Base-by-base conservation (phyloP, 352 stramenopile genomes). In the Labyrinthula sp. region DNA sequence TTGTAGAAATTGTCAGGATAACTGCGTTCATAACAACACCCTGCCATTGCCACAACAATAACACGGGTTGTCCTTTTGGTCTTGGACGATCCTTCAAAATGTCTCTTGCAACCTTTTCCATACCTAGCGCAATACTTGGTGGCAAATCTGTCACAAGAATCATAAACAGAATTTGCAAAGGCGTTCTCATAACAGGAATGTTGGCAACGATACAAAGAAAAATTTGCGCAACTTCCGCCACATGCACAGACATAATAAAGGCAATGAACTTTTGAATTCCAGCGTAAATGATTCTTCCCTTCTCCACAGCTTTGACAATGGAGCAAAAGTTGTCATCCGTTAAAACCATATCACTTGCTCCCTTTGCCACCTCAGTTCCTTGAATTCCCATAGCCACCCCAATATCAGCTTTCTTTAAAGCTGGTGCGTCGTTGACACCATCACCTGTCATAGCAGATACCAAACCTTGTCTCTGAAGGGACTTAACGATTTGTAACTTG, bases 371-470 rank as follows among this genome's bases (percentile, higher is more conserved):
- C 55, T 94, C 76, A 21, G 86, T 94, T 36, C 86, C 89, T 40
- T 79, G 85, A 39, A 90, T 92, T 40, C 86, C 88, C 88, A 98
- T 97, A 2, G 83, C 85, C 58, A 98, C 56, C 3, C 58, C 58
- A 10, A 64, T 52, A 30, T 61, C 38, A 10, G 57, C 48, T 15
- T 35, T 47, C 58, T 94, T 95, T 5, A 98, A 66, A 2, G 89
- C 86, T 14, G 87, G 89, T 3, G 87, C 87, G 64, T 98, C 89
- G 63, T 98, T 98, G 9, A 92, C 93, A 25, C 89, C 89, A 56
- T 98, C 89, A n/a, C 89, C 89, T n/a, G 89, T 98, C 68, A 98
- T 93, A 3, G 84, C 87, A 30, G 97, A 82, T 0, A 90, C 75
- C 50, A 87, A 64, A 6, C 75, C 77, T 23, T 61, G 61, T 8